Percentiles rank a stretch among this genome's conserved stretches.
Evolutionary conservation across 768 basidiomycete species (phyloP).

Genomic region (Kwoniella sp.): DNA sequence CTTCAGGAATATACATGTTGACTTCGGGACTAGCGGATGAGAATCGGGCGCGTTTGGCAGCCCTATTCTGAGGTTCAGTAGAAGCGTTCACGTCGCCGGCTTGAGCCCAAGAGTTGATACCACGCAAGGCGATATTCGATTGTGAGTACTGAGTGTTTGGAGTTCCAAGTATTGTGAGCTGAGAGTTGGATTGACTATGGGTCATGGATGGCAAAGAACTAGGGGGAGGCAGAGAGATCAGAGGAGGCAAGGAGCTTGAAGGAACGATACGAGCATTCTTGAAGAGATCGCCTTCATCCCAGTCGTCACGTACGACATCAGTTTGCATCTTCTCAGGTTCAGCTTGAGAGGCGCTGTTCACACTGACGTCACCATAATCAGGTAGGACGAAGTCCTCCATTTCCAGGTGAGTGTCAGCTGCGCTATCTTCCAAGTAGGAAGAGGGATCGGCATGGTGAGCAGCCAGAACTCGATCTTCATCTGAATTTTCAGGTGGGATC

Average conservation of each 20-base stretch:
- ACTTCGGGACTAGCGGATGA: conserved; percentile 1
- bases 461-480: neutral
- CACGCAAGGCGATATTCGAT: neutral
- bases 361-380: neutral
- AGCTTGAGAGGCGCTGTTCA: neutral
- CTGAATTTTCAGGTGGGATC: neutral
- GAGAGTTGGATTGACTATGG: neutral
- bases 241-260: too few species aligned
- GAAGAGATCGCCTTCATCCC: neutral
- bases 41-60: neutral
- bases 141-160: neutral
- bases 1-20: neutral
- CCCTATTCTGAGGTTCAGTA: neutral
- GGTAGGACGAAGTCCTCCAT: neutral
- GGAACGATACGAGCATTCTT: neutral
- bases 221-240: too few species aligned
- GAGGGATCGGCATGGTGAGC: neutral
- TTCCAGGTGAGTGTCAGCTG: neutral
- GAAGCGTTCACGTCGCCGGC: neutral
- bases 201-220: neutral
- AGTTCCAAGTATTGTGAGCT: neutral
- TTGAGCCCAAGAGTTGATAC: neutral
- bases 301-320: neutral
- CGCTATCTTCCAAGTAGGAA: too few species aligned
- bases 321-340: neutral